phyloP scores from a whole-genome alignment of 179 eudicot genomes.

The Corrigiola litoralis region DNA sequence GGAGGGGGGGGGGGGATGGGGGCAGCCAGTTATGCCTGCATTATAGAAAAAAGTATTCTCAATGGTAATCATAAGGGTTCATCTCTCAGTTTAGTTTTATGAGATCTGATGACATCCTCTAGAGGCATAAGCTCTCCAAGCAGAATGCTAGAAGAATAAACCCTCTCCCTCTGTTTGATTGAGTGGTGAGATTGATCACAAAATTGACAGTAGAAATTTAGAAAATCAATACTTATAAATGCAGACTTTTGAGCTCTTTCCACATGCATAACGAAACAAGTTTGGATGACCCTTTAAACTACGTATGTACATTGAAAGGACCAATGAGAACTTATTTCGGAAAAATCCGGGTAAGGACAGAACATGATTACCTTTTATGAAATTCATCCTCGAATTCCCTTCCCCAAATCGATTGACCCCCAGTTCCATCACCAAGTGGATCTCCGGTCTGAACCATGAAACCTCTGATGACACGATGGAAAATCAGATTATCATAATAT shows the following conservation, averaged over 20 bases:
- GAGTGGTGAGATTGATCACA: no score
- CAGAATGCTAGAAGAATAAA: no score
- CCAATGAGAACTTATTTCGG: not conserved
- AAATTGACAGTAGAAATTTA: no score
- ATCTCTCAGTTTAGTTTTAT: no score
- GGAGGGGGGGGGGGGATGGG: no score
- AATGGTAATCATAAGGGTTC: no score
- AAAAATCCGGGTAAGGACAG: not conserved
- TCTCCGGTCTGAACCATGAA: conserved; percentile 99
- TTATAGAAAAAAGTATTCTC: no score
- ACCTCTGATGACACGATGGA: conserved; percentile 95
- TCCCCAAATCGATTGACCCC: conserved; percentile 99
- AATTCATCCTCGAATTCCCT: conserved; percentile 97
- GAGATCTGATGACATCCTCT: no score
- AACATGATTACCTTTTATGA: conserved; percentile 70
- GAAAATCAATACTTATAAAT: no score
- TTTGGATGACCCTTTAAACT: not conserved
- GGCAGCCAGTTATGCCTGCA: no score
- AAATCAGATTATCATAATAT: conserved; percentile 91
- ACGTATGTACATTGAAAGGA: not conserved
- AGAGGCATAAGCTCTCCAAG: no score
- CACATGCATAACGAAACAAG: not conserved
- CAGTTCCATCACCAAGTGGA: conserved; percentile 99
- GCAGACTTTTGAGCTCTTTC: not conserved
- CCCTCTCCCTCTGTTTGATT: no score